Evolutionary conservation across 2,329 filamentous ascomycete genomes (phyloP).

Genomic region (Aphanoascus verrucosus): DNA sequence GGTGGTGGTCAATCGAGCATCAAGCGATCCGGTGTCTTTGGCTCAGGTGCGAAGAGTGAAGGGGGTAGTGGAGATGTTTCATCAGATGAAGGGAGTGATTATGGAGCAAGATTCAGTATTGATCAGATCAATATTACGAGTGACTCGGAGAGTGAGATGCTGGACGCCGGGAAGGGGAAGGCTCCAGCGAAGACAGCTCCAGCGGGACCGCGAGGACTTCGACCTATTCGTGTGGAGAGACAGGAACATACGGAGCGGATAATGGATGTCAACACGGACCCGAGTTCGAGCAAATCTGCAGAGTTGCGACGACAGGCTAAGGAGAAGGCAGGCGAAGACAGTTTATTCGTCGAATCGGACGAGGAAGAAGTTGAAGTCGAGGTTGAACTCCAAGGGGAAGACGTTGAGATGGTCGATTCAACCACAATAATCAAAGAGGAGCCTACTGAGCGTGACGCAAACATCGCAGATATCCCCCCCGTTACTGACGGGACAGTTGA

Average conservation of each 20-base stretch:
- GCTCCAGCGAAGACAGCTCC: conserved; percentile 21
- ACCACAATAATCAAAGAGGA: conserved; percentile 46
- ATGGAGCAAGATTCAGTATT: conserved; percentile 42
- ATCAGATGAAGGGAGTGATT: conserved; percentile 42
- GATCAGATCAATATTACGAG: conserved; percentile 48
- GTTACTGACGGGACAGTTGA: conserved; percentile 18
- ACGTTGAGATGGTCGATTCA: conserved; percentile 31
- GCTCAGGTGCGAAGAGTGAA: conserved; percentile 22
- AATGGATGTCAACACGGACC: conserved; percentile 45
- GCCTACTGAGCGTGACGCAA: conserved; percentile 40
- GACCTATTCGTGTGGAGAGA: conserved; percentile 47
- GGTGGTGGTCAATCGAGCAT: conserved; percentile 17
- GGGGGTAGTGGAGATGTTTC: conserved; percentile 25
- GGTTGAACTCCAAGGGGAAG: conserved; percentile 26
- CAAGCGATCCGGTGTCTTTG: conserved; percentile 22
- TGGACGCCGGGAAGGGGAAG: conserved; percentile 25
- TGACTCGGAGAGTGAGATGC: conserved; percentile 39
- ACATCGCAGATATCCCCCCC: conserved; percentile 26
- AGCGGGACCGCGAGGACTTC: conserved; percentile 25
- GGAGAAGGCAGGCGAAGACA: conserved; percentile 25
- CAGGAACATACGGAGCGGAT: conserved; percentile 46
- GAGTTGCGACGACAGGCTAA: conserved; percentile 31
- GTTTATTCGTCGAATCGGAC: conserved; percentile 26
- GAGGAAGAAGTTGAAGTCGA: conserved; percentile 20
- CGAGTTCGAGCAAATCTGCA: conserved; percentile 37